These are phyloP conservation scores for Tulasnella sp. DNA, from an alignment of 768 basidiomycete species.

Conservation along the genomic window DNA sequence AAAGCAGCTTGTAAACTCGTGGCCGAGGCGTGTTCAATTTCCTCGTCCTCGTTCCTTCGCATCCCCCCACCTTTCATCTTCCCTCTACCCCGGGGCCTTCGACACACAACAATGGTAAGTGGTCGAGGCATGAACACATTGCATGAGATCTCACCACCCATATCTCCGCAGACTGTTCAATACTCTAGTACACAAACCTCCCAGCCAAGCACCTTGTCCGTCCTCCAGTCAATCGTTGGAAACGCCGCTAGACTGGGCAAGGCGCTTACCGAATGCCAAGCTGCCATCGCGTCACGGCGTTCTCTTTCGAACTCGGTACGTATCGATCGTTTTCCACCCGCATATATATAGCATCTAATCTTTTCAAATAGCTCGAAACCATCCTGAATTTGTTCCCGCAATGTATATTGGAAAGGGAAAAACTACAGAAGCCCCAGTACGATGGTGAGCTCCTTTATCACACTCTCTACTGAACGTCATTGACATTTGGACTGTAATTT, in stretches of 20 bases:
- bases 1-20: neutral
- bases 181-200: neutral
- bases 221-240: neutral
- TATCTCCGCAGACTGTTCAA: neutral
- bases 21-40: neutral
- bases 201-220: neutral
- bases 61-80: neutral
- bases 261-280: neutral
- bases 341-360: neutral
- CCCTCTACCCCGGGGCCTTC: neutral
- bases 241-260: neutral
- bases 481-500: neutral
- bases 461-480: neutral
- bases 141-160: neutral
- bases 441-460: neutral
- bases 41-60: neutral
- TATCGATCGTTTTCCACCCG: neutral
- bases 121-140: neutral
- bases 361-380: neutral
- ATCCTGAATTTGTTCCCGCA: neutral
- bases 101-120: neutral
- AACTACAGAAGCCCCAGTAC: neutral
- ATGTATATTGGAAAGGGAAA: neutral
- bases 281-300: neutral
- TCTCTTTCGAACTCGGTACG: neutral